Evolutionary conservation across 2,329 filamentous ascomycete species (phyloP).

Genomic region (Tolypocladium ophioglossoides): DNA sequence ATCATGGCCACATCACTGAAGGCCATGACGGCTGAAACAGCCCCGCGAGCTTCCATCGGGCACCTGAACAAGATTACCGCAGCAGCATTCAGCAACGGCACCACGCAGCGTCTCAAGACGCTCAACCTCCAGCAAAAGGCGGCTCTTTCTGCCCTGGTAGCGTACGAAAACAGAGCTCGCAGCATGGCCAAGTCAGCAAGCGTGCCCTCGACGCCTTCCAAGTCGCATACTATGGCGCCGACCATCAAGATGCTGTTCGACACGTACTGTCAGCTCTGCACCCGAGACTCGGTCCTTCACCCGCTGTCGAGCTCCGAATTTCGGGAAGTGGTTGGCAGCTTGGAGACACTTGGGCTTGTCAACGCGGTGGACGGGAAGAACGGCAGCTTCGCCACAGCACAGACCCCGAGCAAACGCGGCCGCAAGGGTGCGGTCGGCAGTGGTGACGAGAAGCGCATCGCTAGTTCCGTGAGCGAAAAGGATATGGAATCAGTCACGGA

Average conservation of each 20-base stretch:
- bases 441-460: constrained; percentile 66
- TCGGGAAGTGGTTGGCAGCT: constrained; percentile 77
- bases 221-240: constrained; percentile 52
- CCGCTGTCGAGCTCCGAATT: constrained; percentile 88
- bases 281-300: constrained; percentile 76
- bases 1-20: constrained; percentile 44
- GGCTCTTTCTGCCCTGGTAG: constrained; percentile 77
- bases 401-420: constrained; percentile 62
- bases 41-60: constrained; percentile 78
- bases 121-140: constrained; percentile 96
- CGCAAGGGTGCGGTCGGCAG: constrained; percentile 43
- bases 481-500: constrained; percentile 66
- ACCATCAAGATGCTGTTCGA: constrained; percentile 78
- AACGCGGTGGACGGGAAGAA: constrained; percentile 59
- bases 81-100: constrained; percentile 81
- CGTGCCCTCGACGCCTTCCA: constrained; percentile 46
- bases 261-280: constrained; percentile 75
- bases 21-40: constrained; percentile 61
- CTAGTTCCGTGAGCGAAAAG: constrained; percentile 68
- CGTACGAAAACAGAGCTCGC: constrained; percentile 68
- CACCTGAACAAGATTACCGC: constrained; percentile 90
- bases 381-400: constrained; percentile 51
- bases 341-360: constrained; percentile 80
- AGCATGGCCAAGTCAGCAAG: constrained; percentile 31
- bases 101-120: constrained; percentile 70